phyloP scores from a whole-genome alignment of 176 grass and related monocot genomes.

The Hordeum marinum region DNA sequence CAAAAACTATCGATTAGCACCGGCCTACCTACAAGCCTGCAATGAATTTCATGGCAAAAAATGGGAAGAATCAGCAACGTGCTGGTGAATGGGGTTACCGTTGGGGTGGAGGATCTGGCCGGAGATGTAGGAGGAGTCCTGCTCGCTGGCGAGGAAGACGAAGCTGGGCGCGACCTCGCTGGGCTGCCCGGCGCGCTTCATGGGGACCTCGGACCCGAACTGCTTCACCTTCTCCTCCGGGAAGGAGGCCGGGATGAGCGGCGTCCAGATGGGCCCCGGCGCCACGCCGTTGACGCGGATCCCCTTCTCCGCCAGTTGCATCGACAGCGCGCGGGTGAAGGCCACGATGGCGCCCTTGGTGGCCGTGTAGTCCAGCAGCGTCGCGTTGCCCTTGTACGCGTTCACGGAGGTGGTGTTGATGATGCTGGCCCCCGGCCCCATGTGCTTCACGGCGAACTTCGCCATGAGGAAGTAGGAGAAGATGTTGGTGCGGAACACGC shows the following conservation, averaged over 20 bases:
- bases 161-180: slow-evolving; percentile 56
- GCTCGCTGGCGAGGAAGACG: slow-evolving; percentile 66
- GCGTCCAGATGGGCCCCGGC: slow-evolving; percentile 75
- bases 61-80: background rate
- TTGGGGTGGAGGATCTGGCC: slow-evolving; percentile 85
- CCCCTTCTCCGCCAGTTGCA: slow-evolving; percentile 50
- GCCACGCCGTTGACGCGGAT: slow-evolving; percentile 69
- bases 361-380: slow-evolving; percentile 88
- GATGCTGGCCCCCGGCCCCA: slow-evolving; percentile 37
- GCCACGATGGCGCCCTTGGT: slow-evolving; percentile 75
- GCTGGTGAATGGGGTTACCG: slow-evolving; percentile 16
- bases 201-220: slow-evolving; percentile 55
- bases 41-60: no score
- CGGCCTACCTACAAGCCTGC: no score
- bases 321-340: slow-evolving; percentile 55
- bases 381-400: slow-evolving; percentile 81
- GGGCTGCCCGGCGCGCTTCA: slow-evolving; percentile 56
- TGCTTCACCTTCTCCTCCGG: slow-evolving; percentile 39
- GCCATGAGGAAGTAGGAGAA: slow-evolving; percentile 53
- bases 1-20: background rate
- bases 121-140: slow-evolving; percentile 69
- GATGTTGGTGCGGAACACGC: slow-evolving; percentile 79
- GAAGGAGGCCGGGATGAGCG: slow-evolving; percentile 64
- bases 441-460: slow-evolving; percentile 52
- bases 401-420: slow-evolving; percentile 86